Percentiles rank a stretch among this genome's conserved stretches.
These are phyloP conservation scores for Pleurotus tuoliensis DNA, from an alignment of 768 basidiomycete species.

Conservation along the genomic window DNA sequence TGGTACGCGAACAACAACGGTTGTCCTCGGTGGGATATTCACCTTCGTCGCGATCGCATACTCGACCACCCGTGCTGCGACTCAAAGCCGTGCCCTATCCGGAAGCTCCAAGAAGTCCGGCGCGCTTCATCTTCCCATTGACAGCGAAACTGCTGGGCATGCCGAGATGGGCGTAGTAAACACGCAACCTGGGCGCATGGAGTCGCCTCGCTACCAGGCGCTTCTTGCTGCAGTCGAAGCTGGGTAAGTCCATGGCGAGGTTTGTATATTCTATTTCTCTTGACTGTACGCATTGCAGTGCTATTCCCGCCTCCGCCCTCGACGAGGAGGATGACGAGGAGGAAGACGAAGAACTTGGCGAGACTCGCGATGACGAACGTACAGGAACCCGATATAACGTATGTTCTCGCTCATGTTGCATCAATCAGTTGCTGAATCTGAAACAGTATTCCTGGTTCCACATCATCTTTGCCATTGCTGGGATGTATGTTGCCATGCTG, in stretches of 20 bases:
- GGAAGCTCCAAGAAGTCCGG: slow-evolving; percentile 66
- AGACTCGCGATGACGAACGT: slow-evolving; percentile 87
- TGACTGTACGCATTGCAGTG: slow-evolving; percentile 36
- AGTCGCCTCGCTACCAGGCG: slow-evolving; percentile 90
- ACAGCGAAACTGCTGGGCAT: slow-evolving; percentile 46
- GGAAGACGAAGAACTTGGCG: slow-evolving; percentile 71
- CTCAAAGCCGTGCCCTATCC: slow-evolving; percentile 86
- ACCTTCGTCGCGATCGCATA: slow-evolving; percentile 99
- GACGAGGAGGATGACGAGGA: slow-evolving; percentile 75
- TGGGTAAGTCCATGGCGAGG: slow-evolving; percentile 45
- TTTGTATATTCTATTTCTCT: slow-evolving; percentile 14
- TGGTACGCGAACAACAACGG: slow-evolving; percentile 75
- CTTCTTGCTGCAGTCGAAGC: slow-evolving; percentile 94
- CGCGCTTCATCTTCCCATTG: slow-evolving; percentile 58
- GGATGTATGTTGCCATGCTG: slow-evolving; percentile 98
- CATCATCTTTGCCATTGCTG: slow-evolving; percentile 89
- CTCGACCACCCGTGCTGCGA: slow-evolving; percentile 93
- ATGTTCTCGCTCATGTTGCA: slow-evolving; percentile 19
- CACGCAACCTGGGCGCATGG: slow-evolving; percentile 78
- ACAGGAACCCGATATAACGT: slow-evolving; percentile 94
- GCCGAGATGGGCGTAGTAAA: slow-evolving; percentile 76
- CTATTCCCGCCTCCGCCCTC: slow-evolving; percentile 90
- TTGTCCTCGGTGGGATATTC: slow-evolving; percentile 88
- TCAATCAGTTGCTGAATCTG: slow-evolving; percentile 1
- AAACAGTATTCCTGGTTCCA: slow-evolving; percentile 97